phyloP scores from a whole-genome alignment of 1,284 basidiomycete genomes.

The Thelephora terrestris region DNA sequence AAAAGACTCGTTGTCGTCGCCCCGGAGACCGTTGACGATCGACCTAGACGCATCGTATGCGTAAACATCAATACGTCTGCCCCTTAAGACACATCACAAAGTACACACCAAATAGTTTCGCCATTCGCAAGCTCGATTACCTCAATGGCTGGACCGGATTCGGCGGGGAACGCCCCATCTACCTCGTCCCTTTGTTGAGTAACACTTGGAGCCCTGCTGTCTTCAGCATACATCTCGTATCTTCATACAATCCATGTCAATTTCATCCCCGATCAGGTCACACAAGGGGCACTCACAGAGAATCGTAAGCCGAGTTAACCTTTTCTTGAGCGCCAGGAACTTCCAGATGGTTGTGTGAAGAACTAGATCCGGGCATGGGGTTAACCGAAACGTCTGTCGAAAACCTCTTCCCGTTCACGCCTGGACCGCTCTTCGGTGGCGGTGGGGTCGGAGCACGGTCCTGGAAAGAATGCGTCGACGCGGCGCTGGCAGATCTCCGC shows the following conservation, averaged over 20 bases:
- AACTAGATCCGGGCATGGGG: conserved; percentile 42
- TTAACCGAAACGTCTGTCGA: conserved; percentile 60
- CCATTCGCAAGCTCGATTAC: conserved; percentile 74
- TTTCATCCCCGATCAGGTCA: not conserved
- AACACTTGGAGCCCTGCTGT: conserved; percentile 29
- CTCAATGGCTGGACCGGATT: conserved; percentile 58
- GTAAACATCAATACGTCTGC: not conserved
- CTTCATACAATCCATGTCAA: conserved; percentile 26
- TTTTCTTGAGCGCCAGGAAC: conserved; percentile 42
- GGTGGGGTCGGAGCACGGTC: conserved; percentile 77
- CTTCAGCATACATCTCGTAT: conserved; percentile 71
- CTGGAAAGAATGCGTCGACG: conserved; percentile 50
- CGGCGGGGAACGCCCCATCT: conserved; percentile 19
- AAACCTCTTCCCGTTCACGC: conserved; percentile 42
- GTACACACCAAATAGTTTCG: conserved; percentile 65
- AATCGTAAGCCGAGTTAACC: conserved; percentile 60
- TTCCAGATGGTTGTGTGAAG: conserved; percentile 31
- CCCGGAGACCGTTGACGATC: conserved; percentile 72
- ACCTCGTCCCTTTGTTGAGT: conserved; percentile 12
- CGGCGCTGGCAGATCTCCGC: conserved; percentile 48
- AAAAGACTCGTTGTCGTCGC: conserved; percentile 60
- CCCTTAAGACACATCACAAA: conserved; percentile 7
- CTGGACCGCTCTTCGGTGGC: conserved; percentile 34
- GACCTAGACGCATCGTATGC: conserved; percentile 37
- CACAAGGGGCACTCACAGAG: conserved; percentile 44